Base-by-base conservation (phyloP, 192 early-diverging fungal genomes). In the Tieghemiomyces parasiticus region DNA sequence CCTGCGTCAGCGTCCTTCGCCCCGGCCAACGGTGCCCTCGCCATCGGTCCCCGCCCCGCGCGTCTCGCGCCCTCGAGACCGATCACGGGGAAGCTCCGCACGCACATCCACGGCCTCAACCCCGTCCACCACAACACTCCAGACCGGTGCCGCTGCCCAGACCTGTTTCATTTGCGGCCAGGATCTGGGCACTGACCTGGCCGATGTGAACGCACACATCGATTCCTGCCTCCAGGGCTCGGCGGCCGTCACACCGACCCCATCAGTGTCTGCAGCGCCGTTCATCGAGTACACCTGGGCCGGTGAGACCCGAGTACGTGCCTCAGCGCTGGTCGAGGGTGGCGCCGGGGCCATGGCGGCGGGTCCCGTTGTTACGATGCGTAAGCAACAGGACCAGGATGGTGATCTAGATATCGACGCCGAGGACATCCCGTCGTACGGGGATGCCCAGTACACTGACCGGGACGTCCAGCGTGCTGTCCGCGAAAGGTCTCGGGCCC, bases 361-460 rank as follows among this genome's bases (percentile, higher is more conserved):
- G n/a, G 54, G 67, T 8, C 42, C 20, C 44, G 20, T 33, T 45
- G 64, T 65, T 4, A 61, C 68, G 19, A 58, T 74, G 26, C 60
- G 56, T 20, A 71, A 73, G 28, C 70, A 83, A 56, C 68, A 75
- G 26, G 85, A 86, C 58, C 74, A 78, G 14, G 88, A 92, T 47
- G 86, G 84, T 47, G 89, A 91, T 60, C 63, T 92, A 22, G 84
- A 91, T 68, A 82, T 93, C 20, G 90, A 93, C 53, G 82, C 82
- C 4, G 85, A 92, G 35, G 88, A 81, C 59, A 81, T 79, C 31
- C 73, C 74, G 16, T 68, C 77, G 35, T 93, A 78, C 67, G 91
- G 91, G 1, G 65, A 69, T 3, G 63, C 80, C 8, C 91, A 93
- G 64, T 93, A 81, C 63, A 67, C 75, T 14, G 85, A 93, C 55